Base-by-base conservation (phyloP, 129 eudicot genomes). In the Sambucus nigra region DNA sequence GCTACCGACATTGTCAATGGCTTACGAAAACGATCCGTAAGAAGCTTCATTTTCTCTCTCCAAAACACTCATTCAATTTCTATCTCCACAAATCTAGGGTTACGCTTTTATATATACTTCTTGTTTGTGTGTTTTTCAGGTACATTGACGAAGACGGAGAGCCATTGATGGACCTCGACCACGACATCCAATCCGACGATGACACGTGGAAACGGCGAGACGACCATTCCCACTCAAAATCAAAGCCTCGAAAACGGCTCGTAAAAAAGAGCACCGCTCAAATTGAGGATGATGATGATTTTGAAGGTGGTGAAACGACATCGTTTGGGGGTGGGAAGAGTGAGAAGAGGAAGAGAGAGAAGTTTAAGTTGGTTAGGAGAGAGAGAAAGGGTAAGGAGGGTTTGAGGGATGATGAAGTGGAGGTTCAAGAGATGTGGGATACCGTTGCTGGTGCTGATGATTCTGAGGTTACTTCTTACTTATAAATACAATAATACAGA, bases 341-440 rank as follows among this genome's bases (percentile, higher is more conserved):
- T 53, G 79, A 76, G 69, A 67, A 48, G 54, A 25, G 57, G 61
- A 49, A 26, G 69, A 28, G n/a, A 51, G 9, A 22, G 28, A 28
- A 8, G 61, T 32, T n/a, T 13, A 55, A 40, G 72, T 10, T 79
- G 72, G 20, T 15, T 32, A 14, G 60, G 50, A 32, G 32, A 80
- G 59, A 57, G 56, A 78, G 66, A 59, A 69, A 47, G 50, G 72
- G 68, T 65, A 66, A 58, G 56, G 75, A 71, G 76, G 70, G 70
- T 65, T 65, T 72, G 47, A 62, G 67, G 24, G 80, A 78, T 20
- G 81, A 69, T 38, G 95, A 91, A 72, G 80, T 80, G 20, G 98
- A 91, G 60, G 73, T 73, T 35, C 77, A 84, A 73, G 98, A 91
- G 86, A 85, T 89, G 98, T 89, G 98, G 98, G 94, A 81, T 46